Evolutionary conservation across 352 stramenopile species (phyloP), one percentile per base, ranked within the genome.

Genomic region (Pythium biforme): DNA sequence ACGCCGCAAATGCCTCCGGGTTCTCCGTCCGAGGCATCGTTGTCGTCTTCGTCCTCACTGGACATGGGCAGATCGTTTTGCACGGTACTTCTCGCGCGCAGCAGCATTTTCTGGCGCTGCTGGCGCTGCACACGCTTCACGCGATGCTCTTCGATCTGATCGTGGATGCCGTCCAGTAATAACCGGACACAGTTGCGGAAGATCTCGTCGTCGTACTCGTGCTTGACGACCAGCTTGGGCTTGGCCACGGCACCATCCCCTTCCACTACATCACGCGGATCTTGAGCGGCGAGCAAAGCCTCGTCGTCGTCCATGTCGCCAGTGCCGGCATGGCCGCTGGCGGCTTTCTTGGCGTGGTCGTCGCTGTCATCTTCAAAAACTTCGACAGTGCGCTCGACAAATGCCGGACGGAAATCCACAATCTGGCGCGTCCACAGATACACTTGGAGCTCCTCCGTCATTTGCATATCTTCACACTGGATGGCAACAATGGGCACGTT

Each of bases 371-470:
- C 59, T 2, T 72, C 55, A 8, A 62, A 23, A 17, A 62, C 51
- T 47, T 72, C 59, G 15, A 68, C 59, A 15, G 56, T 53, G 6
- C 66, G 59, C 45, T 72, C 66, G 14, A 68, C 59, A 47, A 72
- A 59, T 0, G 81, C 78, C 1, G 77, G 63, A 1, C 82, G 71
- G 45, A 95, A 95, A 54, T 93, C 82, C 22, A 95, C 83, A 8
- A 92, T 79, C 58, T 95, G 86, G 3, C 86, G 82, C 14, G 86
- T 95, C 81, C 82, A 95, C n/a, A 95, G 60, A 49, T 93, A 94
- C 49, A 94, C 83, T 34, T 94, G 81, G 0, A 94, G 69, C 58
- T 94, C 86, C 33, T 94, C 86, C 0, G 76, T 87, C 47, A 95
- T 89, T 34, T 83, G 76, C 72, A 93, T 89, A 40, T 91, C 76